phyloP scores from a whole-genome alignment of 495 filamentous ascomycete genomes.

The Aspergillus cavernicola region DNA sequence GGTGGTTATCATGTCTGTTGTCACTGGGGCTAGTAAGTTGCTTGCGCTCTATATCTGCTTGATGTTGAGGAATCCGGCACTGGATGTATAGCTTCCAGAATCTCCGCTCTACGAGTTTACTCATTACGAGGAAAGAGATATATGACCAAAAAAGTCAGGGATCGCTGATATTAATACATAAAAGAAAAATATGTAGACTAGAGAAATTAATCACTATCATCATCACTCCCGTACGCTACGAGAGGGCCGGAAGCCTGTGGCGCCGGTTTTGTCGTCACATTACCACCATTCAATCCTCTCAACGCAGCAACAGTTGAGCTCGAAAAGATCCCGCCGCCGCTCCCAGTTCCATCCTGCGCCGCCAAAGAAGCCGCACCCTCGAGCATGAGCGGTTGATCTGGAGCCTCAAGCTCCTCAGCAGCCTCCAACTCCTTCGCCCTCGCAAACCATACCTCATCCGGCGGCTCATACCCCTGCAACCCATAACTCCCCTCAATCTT shows the following conservation, averaged over 20 bases:
- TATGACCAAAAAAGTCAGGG: conserved; percentile 24
- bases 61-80: neutral
- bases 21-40: neutral
- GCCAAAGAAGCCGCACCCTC: conserved; percentile 28
- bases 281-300: conserved; percentile 44
- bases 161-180: conserved; percentile 41
- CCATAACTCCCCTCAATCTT: conserved; percentile 90
- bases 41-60: neutral
- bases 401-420: conserved; percentile 40
- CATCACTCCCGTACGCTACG: conserved; percentile 89
- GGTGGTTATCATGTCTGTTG: neutral
- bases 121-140: conserved; percentile 1
- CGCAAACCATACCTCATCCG: conserved; percentile 92
- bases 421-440: conserved; percentile 48
- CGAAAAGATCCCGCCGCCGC: conserved; percentile 68
- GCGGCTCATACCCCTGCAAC: conserved; percentile 86
- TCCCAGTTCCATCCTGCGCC: conserved; percentile 16
- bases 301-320: conserved; percentile 73
- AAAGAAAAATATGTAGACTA: conserved; percentile 14
- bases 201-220: conserved; percentile 57
- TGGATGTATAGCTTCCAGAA: conserved; percentile 8
- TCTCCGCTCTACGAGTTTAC: conserved; percentile 19
- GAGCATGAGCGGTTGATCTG: conserved; percentile 42
- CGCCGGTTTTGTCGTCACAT: conserved; percentile 33
- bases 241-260: conserved; percentile 57